A percentile compares a stretch with the other conserved stretches of the same genome.
Conservation (phyloP, 2,329 filamentous ascomycete species). For the Pseudogymnoascus sp. region DNA sequence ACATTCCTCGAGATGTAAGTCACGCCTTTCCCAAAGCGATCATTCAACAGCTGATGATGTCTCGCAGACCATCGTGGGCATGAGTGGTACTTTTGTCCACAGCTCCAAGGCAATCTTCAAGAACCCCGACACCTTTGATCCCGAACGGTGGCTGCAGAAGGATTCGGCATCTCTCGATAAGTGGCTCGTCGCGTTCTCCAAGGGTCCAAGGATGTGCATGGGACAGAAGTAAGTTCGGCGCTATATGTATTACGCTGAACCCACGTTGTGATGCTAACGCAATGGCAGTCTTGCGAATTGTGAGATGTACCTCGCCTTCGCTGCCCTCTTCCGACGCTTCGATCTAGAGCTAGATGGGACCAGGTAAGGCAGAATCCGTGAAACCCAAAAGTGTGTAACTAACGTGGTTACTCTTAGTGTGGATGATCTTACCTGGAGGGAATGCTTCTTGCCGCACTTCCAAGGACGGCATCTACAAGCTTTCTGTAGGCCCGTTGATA, state of each 20-base stretch:
- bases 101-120: constrained; percentile 21
- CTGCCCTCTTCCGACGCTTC: constrained; percentile 28
- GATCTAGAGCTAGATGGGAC: constrained; percentile 24
- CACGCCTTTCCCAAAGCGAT: background rate
- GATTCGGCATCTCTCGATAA: constrained; percentile 15
- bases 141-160: constrained; percentile 19
- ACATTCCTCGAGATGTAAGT: background rate
- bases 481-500: constrained; percentile 18
- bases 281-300: constrained; percentile 20
- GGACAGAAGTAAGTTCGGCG: constrained; percentile 19
- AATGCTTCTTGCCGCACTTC: constrained; percentile 23
- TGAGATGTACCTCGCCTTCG: constrained; percentile 29
- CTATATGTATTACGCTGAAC: background rate
- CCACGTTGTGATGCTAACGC: background rate
- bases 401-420: background rate
- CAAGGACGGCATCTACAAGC: constrained; percentile 19
- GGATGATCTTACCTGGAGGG: constrained; percentile 27
- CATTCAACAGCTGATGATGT: background rate
- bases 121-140: constrained; percentile 17
- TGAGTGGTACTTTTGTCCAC: constrained; percentile 21
- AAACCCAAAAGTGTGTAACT: background rate
- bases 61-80: constrained; percentile 14
- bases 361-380: constrained; percentile 11
- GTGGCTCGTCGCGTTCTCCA: constrained; percentile 37
- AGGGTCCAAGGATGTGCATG: constrained; percentile 35